Evolutionary conservation across 2,329 filamentous ascomycete species (phyloP).

Genomic region (Pestalotiopsis sp.): DNA sequence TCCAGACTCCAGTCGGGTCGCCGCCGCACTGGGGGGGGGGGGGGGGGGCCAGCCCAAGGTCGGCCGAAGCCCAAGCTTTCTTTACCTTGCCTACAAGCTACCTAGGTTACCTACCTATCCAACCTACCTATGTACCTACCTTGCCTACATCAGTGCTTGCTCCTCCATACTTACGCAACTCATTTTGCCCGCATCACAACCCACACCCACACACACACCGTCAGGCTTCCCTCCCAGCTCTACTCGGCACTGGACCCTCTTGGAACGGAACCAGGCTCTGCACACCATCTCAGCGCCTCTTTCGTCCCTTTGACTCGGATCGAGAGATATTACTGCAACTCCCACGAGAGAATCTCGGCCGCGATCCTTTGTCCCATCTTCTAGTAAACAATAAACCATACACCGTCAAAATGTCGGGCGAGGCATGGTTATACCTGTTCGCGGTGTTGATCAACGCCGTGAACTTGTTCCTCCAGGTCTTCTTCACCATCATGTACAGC

Average conservation of each 20-base stretch:
- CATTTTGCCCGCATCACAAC: constrained; percentile 2
- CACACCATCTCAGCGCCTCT: background rate
- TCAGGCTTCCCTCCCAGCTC: background rate
- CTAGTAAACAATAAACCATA: constrained; percentile 9
- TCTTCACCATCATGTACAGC: constrained; percentile 99
- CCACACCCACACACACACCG: background rate
- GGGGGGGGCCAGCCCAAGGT: no score
- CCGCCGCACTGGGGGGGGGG: background rate
- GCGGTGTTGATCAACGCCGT: constrained; percentile 99
- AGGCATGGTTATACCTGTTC: constrained; percentile 97
- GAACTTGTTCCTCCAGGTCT: constrained; percentile 99
- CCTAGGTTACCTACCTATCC: background rate
- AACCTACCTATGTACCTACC: background rate
- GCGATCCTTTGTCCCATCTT: background rate
- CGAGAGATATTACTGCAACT: background rate
- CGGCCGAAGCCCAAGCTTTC: background rate
- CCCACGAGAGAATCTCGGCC: background rate
- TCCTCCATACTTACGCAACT: background rate
- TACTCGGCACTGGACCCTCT: background rate
- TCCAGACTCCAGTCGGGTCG: background rate
- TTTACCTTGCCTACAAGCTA: background rate
- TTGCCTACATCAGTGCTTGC: background rate
- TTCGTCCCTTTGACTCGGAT: background rate
- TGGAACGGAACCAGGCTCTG: background rate
- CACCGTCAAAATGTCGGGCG: constrained; percentile 76